Evolutionary conservation across 2,329 filamentous ascomycete species (phyloP).

Genomic region (Aspergillus fumigatus): DNA sequence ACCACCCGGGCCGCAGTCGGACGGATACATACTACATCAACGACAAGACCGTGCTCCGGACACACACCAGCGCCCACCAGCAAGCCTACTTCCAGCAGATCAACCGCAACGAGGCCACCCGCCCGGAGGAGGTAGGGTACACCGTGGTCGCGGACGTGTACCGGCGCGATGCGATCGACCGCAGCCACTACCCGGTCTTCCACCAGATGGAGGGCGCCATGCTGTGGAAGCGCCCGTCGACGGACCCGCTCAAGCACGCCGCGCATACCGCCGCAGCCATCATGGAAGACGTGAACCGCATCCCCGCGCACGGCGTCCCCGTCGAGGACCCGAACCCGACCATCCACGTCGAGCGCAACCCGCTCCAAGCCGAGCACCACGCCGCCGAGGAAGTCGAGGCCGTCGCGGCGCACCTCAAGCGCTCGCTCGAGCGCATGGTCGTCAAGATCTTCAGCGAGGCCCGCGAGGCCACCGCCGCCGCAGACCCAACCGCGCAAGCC

Average conservation of each 20-base stretch:
- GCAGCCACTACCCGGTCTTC: conserved; percentile 93
- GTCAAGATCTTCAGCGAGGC: conserved; percentile 82
- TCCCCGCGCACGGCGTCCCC: conserved; percentile 69
- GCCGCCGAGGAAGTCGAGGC: conserved; percentile 73
- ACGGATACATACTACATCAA: conserved; percentile 98
- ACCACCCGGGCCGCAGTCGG: conserved; percentile 80
- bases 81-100: conserved; percentile 71
- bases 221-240: conserved; percentile 68
- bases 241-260: conserved; percentile 28
- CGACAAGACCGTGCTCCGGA: conserved; percentile 74
- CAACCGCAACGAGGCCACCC: conserved; percentile 36
- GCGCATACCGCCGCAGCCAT: conserved; percentile 56
- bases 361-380: conserved; percentile 70
- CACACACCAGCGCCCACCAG: conserved; percentile 94
- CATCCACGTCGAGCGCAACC: conserved; percentile 73
- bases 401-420: conserved; percentile 79
- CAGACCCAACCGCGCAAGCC: conserved; percentile 50
- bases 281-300: conserved; percentile 61
- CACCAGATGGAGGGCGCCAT: conserved; percentile 97
- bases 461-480: conserved; percentile 60
- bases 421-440: conserved; percentile 83
- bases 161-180: conserved; percentile 87
- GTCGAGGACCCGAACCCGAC: conserved; percentile 82
- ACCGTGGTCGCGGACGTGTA: conserved; percentile 94
- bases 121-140: conserved; percentile 60